Evolutionary conservation across 208 protist species (phyloP), one percentile per base, ranked within the genome.

Genomic region (Acanthamoeba culbertsoni): DNA sequence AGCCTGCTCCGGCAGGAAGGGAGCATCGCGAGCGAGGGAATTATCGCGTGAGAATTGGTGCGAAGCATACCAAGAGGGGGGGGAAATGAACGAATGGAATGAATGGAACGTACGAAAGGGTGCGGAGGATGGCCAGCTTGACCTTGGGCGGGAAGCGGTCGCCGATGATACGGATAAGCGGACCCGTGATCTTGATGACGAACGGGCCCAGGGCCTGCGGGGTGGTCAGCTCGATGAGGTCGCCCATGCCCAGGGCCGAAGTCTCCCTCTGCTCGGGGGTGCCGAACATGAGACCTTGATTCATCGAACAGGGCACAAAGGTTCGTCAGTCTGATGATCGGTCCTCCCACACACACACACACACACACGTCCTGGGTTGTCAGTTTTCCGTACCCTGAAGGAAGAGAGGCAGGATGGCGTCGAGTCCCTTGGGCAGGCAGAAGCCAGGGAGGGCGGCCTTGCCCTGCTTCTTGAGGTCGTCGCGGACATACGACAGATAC

Each of bases 91-190:
- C 43, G 42, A 63, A 35, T 35, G 31, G 35, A 37, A 5, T 16
- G 82, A n/a, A 23, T 16, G 45, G 35, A 26, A 12, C 48, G 86
- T 91, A 91, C 86, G 46, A 57, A 8, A 96, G 86, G 18, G 96
- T 95, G 48, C 51, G 55, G 7, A 98, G 92, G 55, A 98, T 98
- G 10, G 97, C 97, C 7, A 93, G 79, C 93, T 98, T 98, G 33
- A 98, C 97, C 63, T 94, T 91, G 73, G 90, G 93, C 48, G 95
- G 95, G 92, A 97, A 98, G 26, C 96, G 75, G 90, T 98, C 98
- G 79, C 96, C 97, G 23, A 98, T 93, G 53, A 98, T 96, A 71
- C 97, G 96, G 86, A 98, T 98, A 0, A 98, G 94, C 75, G 97
- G 97, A 65, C 98, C 97, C 46, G 95, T 95, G 84, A 98, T 97